Evolutionary conservation across 495 filamentous ascomycete species (phyloP).

Genomic region (Chaetomium cochliodes): DNA sequence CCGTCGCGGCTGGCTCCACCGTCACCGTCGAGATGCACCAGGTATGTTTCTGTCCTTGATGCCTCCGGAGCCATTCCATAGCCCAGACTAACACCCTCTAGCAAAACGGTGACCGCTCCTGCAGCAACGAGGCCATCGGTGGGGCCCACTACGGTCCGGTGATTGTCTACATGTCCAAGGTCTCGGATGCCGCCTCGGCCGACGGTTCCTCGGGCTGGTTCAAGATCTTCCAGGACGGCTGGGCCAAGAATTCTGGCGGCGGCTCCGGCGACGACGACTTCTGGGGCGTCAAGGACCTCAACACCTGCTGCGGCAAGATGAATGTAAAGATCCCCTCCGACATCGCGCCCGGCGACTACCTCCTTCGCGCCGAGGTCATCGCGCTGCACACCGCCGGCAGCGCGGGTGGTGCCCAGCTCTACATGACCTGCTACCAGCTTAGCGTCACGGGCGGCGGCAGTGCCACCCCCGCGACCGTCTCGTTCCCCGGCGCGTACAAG

Average conservation of each 20-base stretch:
- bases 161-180: constrained; percentile 54
- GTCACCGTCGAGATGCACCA: constrained; percentile 56
- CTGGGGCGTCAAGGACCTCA: constrained; percentile 55
- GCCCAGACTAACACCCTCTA: constrained; percentile 33
- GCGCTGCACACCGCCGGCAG: constrained; percentile 48
- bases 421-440: constrained; percentile 54
- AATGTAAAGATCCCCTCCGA: constrained; percentile 49
- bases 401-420: constrained; percentile 49
- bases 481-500: constrained; percentile 51
- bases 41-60: constrained; percentile 28
- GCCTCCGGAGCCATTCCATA: neutral
- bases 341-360: constrained; percentile 52
- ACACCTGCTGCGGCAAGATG: constrained; percentile 54
- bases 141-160: constrained; percentile 51
- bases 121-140: constrained; percentile 48
- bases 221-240: constrained; percentile 53
- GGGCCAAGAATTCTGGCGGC: constrained; percentile 40
- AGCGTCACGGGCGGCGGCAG: constrained; percentile 38
- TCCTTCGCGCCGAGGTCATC: constrained; percentile 54
- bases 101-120: constrained; percentile 47
- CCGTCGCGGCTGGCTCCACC: constrained; percentile 47
- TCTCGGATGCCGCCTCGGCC: constrained; percentile 49
- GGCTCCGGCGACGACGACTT: constrained; percentile 44
- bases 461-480: constrained; percentile 41
- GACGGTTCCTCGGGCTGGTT: constrained; percentile 49